Evolutionary conservation across 2,329 filamentous ascomycete species (phyloP), one percentile per base, ranked within the genome.

Genomic region (Arthrobotrys musiformis): DNA sequence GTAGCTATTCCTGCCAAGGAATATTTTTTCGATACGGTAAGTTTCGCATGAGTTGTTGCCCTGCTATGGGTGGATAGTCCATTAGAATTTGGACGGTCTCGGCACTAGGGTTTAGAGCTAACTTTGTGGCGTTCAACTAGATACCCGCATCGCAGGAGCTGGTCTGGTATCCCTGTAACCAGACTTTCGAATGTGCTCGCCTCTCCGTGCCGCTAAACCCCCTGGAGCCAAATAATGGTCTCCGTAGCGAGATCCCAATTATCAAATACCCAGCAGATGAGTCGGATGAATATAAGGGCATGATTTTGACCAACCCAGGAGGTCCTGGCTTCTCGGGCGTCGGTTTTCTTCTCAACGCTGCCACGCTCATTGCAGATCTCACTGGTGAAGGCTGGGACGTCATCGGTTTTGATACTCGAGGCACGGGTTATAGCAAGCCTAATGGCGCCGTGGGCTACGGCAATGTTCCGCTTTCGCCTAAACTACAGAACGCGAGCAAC

Each of bases 301-400:
- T 84, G 50, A 81, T 86, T 50, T 81, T 86, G 78, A 80, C 80
- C 46, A 86, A 86, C 81, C 85, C 85, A 0, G 85, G 85, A 42
- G 85, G 85, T 0, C 85, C 85, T 0, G 84, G 85, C 37, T 83
- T 80, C n/a, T 84, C 83, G 0, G 85, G 85, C 11, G 86, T 84
- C 0, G 81, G 77, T 1, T 78, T 85, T 52, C 82, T 82, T 2
- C 79, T 82, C 6, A 79, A 79, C 4, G 54, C 44, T 7, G 52
- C 24, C 13, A 5, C 9, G 2, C 15, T 40, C 2, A 26, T 37
- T 30, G 19, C 22, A 15, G 17, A 19, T 2, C 19, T 68, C 19
- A 26, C 63, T 22, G 70, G 70, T 1, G 24, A 44, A 3, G 70
- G 70, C 19, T 76, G 58, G 56, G 72, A 76, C 24, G 52, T 76